Evolutionary conservation across 768 basidiomycete genomes (phyloP).

Genomic region (Cystofilobasidium ferigula): DNA sequence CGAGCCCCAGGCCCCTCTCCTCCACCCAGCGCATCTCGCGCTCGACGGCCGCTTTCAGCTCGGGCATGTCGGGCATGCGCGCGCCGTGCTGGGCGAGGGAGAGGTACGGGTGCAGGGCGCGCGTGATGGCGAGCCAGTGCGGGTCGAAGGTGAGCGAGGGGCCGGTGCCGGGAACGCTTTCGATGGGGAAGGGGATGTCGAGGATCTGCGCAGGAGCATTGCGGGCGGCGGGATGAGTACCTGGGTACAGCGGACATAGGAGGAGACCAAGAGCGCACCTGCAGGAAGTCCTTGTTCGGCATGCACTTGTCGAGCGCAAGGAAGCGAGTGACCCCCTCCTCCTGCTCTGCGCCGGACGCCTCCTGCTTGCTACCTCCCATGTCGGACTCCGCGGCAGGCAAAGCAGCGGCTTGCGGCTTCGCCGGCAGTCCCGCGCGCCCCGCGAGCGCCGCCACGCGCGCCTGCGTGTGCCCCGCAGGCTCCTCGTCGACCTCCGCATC

Average conservation of each 20-base stretch:
- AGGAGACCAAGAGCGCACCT: constrained; percentile 44
- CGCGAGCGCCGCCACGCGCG: too few relatives aligned
- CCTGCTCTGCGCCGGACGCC: background rate
- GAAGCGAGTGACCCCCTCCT: constrained; percentile 53
- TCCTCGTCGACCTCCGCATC: constrained; percentile 30
- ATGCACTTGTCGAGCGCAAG: constrained; percentile 86
- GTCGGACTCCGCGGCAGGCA: too few relatives aligned
- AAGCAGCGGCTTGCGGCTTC: too few relatives aligned
- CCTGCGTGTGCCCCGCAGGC: background rate
- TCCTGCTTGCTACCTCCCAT: constrained; percentile 33
- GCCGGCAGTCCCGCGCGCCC: too few relatives aligned
- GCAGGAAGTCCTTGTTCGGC: constrained; percentile 59
- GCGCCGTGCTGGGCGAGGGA: constrained; percentile 47
- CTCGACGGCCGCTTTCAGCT: constrained; percentile 48
- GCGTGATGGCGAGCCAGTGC: constrained; percentile 87
- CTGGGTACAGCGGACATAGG: too few relatives aligned
- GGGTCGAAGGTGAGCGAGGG: constrained; percentile 58
- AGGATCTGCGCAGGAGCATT: constrained; percentile 27
- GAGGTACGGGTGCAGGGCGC: constrained; percentile 71
- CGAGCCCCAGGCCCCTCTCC: constrained; percentile 4
- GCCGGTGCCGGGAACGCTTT: constrained; percentile 22
- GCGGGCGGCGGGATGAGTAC: background rate
- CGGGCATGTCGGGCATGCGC: constrained; percentile 51
- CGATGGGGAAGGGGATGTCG: constrained; percentile 26
- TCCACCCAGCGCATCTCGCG: constrained; percentile 59